Conservation (phyloP, 768 basidiomycete species). For the Hygrophorus russula region DNA sequence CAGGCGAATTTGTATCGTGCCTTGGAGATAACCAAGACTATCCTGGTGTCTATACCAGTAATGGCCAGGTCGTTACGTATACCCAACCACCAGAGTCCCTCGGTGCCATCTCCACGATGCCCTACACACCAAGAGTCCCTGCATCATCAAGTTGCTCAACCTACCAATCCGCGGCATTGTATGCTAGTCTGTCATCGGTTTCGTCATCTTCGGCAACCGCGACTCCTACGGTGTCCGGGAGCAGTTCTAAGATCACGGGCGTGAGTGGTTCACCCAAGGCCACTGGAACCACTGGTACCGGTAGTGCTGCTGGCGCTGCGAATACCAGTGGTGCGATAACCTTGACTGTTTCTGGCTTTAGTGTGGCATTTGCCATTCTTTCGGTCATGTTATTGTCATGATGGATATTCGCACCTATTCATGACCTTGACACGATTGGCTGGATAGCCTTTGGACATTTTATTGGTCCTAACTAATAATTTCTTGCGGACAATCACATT, state of each 20-base stretch:
- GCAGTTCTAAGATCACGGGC: neutral
- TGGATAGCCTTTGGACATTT: neutral
- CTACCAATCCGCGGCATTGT: constrained; percentile 6
- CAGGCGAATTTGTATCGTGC: constrained; percentile 43
- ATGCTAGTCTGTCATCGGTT: constrained; percentile 2
- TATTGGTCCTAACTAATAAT: no score
- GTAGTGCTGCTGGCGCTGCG: neutral
- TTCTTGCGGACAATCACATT: no score
- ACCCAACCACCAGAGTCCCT: constrained; percentile 9
- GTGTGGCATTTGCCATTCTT: neutral
- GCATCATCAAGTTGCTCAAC: constrained; percentile 9
- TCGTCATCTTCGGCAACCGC: neutral
- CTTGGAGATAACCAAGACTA: constrained; percentile 37
- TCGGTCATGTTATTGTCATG: neutral
- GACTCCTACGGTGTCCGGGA: neutral
- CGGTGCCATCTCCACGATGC: constrained; percentile 4
- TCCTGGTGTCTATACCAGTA: constrained; percentile 21
- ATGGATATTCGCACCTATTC: neutral
- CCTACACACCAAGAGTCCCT: constrained; percentile 9
- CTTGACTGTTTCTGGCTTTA: neutral
- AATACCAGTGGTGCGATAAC: neutral
- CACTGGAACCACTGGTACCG: neutral
- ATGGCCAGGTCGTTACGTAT: constrained; percentile 15
- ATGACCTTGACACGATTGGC: neutral
- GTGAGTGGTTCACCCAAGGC: neutral